phyloP scores from a whole-genome alignment of 371 early-diverging fungal species.

The Phascolomyces articulosus region DNA sequence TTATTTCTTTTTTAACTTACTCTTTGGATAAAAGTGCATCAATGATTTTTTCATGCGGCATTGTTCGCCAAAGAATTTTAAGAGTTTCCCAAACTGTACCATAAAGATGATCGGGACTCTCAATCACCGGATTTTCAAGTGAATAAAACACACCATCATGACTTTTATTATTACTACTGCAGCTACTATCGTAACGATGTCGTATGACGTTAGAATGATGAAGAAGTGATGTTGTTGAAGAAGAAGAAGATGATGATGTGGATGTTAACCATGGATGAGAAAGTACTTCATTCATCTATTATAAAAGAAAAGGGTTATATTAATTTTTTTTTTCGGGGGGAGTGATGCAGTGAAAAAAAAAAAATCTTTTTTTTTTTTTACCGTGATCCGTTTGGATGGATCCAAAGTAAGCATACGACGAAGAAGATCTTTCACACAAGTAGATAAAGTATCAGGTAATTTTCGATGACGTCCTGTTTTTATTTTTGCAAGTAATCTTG shows the following conservation, averaged over 20 bases:
- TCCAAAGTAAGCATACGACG: conserved; percentile 32
- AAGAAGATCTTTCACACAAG: conserved; percentile 59
- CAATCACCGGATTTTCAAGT: conserved; percentile 17
- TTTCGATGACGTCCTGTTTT: conserved; percentile 35
- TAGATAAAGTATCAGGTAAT: conserved; percentile 65
- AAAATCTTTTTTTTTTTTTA: conserved; percentile 23
- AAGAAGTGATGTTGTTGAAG: too few relatives aligned
- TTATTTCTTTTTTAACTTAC: conserved; percentile 14
- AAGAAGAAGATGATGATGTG: too few relatives aligned
- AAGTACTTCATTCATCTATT: conserved; percentile 34
- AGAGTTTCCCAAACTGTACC: conserved; percentile 44
- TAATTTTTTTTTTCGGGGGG: conserved; percentile 5
- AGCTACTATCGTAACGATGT: conserved; percentile 2
- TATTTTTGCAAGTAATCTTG: conserved; percentile 69
- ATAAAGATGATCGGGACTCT: conserved; percentile 23
- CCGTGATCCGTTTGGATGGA: conserved; percentile 41
- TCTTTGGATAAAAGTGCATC: conserved; percentile 22
- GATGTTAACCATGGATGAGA: conserved; percentile 37
- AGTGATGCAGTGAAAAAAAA: neutral
- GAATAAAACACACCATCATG: neutral
- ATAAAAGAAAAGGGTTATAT: neutral
- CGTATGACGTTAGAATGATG: neutral
- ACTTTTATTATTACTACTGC: neutral
- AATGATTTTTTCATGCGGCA: conserved; percentile 29
- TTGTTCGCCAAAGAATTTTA: conserved; percentile 43